These are phyloP conservation scores for Ceratobasidium papillatum DNA, from an alignment of 1,284 basidiomycete species.

Conservation along the genomic window DNA sequence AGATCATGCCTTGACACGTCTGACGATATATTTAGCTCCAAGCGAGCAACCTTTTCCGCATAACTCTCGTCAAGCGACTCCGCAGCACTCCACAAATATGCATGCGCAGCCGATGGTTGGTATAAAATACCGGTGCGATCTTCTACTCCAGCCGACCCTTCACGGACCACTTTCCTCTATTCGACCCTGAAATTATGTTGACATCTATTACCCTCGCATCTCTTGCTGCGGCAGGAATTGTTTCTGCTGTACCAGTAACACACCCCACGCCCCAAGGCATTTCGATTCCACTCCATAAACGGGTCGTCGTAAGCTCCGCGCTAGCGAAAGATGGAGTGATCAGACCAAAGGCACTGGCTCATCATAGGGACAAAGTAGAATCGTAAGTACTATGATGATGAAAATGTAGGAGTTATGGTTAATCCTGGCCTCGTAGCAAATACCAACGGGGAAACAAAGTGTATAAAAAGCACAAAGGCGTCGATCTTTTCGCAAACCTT, in stretches of 20 bases:
- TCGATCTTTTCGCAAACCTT: constrained; percentile 13
- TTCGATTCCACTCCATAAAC: constrained; percentile 16
- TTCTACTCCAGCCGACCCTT: neutral
- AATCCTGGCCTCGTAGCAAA: no score
- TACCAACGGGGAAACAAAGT: constrained; percentile 23
- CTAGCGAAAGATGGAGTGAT: constrained; percentile 22
- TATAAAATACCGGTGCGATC: constrained; percentile 1
- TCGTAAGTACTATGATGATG: constrained; percentile 9
- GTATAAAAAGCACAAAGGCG: constrained; percentile 10
- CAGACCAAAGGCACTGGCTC: constrained; percentile 14
- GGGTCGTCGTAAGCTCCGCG: neutral
- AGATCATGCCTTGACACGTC: neutral
- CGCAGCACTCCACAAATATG: constrained; percentile 8
- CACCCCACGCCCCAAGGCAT: neutral
- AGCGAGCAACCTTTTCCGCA: neutral
- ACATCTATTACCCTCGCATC: neutral
- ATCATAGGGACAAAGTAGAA: constrained; percentile 14
- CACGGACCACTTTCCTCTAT: neutral
- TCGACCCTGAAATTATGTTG: neutral
- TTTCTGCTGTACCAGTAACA: constrained; percentile 9
- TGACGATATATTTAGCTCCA: neutral
- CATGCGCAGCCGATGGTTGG: neutral
- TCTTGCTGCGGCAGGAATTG: neutral
- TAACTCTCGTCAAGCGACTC: neutral
- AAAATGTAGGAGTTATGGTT: no score